Evolutionary conservation across 2,329 filamentous ascomycete species (phyloP), one percentile per base, ranked within the genome.

Genomic region (Ophiosphaerella herpotricha): DNA sequence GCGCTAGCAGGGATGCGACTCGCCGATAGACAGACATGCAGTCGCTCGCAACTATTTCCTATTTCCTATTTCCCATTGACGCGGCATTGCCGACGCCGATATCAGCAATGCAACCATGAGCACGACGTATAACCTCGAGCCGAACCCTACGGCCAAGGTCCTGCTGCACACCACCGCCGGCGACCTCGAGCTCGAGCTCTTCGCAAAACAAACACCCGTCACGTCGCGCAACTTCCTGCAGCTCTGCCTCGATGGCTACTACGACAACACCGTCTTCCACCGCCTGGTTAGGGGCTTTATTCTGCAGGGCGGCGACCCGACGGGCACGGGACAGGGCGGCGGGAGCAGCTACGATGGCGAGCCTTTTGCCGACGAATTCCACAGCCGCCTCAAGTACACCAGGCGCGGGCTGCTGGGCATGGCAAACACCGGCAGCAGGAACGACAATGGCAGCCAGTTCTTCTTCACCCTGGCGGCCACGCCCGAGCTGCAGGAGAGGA

Each of bases 191-290:
- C 83, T 99, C 74, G 91, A 96, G 74, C 86, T 99, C 49, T 99
- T 96, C 79, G 92, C 92, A 14, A 94, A 94, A 70, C 94, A 99
- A 75, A 89, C 90, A 0, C 94, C 94, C 7, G 81, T 97, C 55
- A 89, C 94, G 23, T 91, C 88, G 69, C 91, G 93, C 62, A 97
- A 97, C 78, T 99, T 99, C 75, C 82, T 99, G 33, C 94, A 99
- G 74, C 88, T 92, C 67, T 94, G 90, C 70, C 83, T 97, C 61
- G 92, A 99, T 71, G 91, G 91, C 61, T 97, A 97, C 79, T 99
- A 97, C 78, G 87, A 91, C 64, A 86, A 88, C 68, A 97, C 92
- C 0, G 87, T 94, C 55, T 99, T 99, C 77, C 94, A 99, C 77
- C 90, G 94, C 21, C 81, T 97, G 5, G 87, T 96, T 0, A 90